Evolutionary conservation across 2,329 filamentous ascomycete genomes (phyloP).

Genomic region (Eurotiales sp.): DNA sequence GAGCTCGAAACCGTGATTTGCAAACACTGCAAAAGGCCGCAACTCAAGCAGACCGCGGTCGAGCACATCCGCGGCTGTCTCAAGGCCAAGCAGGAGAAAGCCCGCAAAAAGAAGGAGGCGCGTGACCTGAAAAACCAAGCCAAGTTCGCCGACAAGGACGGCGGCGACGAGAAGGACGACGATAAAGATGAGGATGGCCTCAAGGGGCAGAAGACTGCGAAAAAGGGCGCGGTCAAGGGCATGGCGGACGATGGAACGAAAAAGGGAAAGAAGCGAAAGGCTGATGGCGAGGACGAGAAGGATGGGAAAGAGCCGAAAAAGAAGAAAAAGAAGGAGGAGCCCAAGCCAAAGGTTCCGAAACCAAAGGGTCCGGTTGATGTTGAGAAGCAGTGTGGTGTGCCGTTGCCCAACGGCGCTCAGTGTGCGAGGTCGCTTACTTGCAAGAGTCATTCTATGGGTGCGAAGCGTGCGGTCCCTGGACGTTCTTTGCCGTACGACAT

Average conservation of each 20-base stretch:
- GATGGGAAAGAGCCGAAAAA: constrained; percentile 78
- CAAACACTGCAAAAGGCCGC: constrained; percentile 90
- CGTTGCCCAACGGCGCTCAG: constrained; percentile 76
- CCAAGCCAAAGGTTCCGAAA: constrained; percentile 77
- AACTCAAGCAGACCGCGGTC: constrained; percentile 70
- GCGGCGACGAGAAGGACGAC: constrained; percentile 43
- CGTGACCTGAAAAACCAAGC: constrained; percentile 66
- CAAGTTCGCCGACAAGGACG: constrained; percentile 45
- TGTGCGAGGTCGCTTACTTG: constrained; percentile 88
- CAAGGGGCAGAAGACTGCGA: constrained; percentile 60
- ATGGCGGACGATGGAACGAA: constrained; percentile 55
- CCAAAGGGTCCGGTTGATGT: constrained; percentile 92
- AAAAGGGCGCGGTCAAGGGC: constrained; percentile 53
- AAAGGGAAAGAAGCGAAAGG: constrained; percentile 75
- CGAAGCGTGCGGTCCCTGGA: constrained; percentile 83
- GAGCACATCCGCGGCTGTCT: constrained; percentile 81
- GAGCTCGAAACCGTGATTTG: constrained; percentile 75
- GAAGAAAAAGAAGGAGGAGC: constrained; percentile 94
- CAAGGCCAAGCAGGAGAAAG: constrained; percentile 78
- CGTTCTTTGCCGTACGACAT: constrained; percentile 88
- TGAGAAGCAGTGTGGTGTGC: constrained; percentile 87
- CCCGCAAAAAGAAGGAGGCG: constrained; percentile 71
- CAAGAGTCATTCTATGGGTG: constrained; percentile 93
- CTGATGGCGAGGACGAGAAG: constrained; percentile 68
- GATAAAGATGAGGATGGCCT: constrained; percentile 46